Base-by-base conservation (phyloP, 495 filamentous ascomycete genomes). In the Hyphodiscus hymeniophilus region DNA sequence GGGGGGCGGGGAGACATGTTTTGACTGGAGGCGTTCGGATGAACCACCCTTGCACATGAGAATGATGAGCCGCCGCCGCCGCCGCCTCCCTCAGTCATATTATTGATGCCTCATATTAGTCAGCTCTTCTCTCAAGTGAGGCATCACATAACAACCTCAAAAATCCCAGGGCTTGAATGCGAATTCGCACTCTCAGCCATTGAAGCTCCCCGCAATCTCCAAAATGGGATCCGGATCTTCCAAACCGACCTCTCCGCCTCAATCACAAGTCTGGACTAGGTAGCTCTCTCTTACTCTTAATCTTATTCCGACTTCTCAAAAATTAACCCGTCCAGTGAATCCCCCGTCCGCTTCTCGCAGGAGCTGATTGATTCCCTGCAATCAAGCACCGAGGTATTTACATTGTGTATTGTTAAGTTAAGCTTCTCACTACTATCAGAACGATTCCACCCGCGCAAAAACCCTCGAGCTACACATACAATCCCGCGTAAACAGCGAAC, bases 401-500 rank as follows among this genome's bases (percentile, higher is more conserved):
- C 26, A 28, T 28, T 28, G 26, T 28, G 4, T 35, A 23, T 42
- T 17, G 52, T 47, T 38, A 57, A 60, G 20, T 40, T 21, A 42
- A 41, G 23, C 22, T 22, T 8, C 28, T 24, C 30, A 13, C 26
- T 28, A 21, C 10, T 30, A 36, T 50, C 66, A 95, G 89, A 87
- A 82, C 65, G 88, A 98, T 69, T 77, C 82, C 39, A 87, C 87
- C 52, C 90, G 92, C 59, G 71, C 81, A 56, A 86, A 85, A 66
- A 66, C 79, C 66, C 67, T 88, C 62, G 92, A 98, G 66, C 80
- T 94, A 50, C 80, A 87, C 54, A 84, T 96, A 61, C 89, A 96
- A 70, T 67, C 74, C 55, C 94, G 94, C 67, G 88, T 97, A 51
- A 75, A 80, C 57, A 68, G 79, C 53, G 94, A 97, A 66, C 83